phyloP scores from a whole-genome alignment of 495 filamentous ascomycete species.

The Trichoderma parareesei region DNA sequence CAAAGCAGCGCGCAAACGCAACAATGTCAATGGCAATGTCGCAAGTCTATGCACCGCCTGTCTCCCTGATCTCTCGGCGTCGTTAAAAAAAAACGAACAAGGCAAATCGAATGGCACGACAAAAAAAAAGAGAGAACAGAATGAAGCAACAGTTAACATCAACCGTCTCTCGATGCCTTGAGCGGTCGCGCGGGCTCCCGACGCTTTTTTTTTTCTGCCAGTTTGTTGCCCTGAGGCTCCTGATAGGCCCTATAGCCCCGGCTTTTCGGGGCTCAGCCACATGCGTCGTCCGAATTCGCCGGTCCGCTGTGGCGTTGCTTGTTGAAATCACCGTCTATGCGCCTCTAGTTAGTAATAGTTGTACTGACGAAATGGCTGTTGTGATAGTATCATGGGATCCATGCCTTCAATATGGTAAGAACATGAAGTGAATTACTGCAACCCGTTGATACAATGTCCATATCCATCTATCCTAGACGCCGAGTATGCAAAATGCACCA shows the following conservation, averaged over 20 bases:
- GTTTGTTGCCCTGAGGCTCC: not conserved
- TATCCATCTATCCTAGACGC: not conserved
- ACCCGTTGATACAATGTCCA: too few relatives aligned
- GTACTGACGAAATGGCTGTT: too few relatives aligned
- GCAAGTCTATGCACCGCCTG: not conserved
- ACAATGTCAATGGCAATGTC: not conserved
- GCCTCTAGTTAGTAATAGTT: too few relatives aligned
- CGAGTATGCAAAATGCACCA: not conserved
- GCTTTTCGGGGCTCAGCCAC: not conserved
- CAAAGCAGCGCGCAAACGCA: not conserved
- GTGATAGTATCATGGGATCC: too few relatives aligned
- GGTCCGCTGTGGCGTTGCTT: constrained; percentile 2
- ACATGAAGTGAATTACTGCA: too few relatives aligned
- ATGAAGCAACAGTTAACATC: not conserved
- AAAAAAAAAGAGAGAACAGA: not conserved
- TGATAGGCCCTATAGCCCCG: not conserved
- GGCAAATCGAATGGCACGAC: not conserved
- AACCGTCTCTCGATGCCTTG: not conserved
- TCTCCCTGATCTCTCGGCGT: too few relatives aligned
- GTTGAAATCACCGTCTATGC: not conserved
- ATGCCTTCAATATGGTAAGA: too few relatives aligned
- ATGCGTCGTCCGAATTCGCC: not conserved
- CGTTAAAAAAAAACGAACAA: not conserved
- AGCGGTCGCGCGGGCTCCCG: constrained; percentile 3
- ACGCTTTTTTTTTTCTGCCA: not conserved